Evolutionary conservation across 1,139 yeast species (phyloP).

Genomic region (Sugiyamaella neomexicana): DNA sequence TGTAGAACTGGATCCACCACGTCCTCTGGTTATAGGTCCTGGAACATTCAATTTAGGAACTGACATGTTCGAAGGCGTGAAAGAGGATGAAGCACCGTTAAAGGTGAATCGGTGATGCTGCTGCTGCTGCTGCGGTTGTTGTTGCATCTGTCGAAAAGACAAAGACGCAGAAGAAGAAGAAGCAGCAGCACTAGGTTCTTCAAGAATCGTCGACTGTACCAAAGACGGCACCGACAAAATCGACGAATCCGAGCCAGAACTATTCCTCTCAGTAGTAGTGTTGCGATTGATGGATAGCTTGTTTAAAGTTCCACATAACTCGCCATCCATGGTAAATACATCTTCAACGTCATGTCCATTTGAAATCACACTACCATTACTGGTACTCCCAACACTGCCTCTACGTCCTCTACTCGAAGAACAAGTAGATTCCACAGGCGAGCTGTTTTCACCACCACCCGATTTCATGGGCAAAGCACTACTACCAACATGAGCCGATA

Average conservation of each 20-base stretch:
- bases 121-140: not conserved
- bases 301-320: slow-evolving; percentile 20
- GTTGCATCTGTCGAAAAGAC: too few species aligned
- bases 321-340: slow-evolving; percentile 37
- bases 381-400: slow-evolving; percentile 18
- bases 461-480: not conserved
- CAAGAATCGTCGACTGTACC: slow-evolving; percentile 29
- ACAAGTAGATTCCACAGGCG: not conserved
- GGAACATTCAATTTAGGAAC: slow-evolving; percentile 1
- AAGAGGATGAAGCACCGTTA: slow-evolving; percentile 14
- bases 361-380: slow-evolving; percentile 17
- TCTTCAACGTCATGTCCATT: slow-evolving; percentile 25
- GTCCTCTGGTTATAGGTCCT: not conserved
- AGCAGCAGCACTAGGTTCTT: slow-evolving; percentile 6
- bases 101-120: slow-evolving; percentile 9
- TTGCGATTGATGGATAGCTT: slow-evolving; percentile 18
- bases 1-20: too few species aligned
- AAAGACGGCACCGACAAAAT: slow-evolving; percentile 36
- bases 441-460: slow-evolving; percentile 19
- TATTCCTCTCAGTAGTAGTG: slow-evolving; percentile 20
- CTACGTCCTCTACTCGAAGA: slow-evolving; percentile 14
- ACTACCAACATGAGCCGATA: slow-evolving; percentile 16
- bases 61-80: slow-evolving; percentile 6
- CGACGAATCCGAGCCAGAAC: slow-evolving; percentile 27
- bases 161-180: too few species aligned